Evolutionary conservation across 2,329 filamentous ascomycete genomes (phyloP).

Genomic region (Boeremia exigua): DNA sequence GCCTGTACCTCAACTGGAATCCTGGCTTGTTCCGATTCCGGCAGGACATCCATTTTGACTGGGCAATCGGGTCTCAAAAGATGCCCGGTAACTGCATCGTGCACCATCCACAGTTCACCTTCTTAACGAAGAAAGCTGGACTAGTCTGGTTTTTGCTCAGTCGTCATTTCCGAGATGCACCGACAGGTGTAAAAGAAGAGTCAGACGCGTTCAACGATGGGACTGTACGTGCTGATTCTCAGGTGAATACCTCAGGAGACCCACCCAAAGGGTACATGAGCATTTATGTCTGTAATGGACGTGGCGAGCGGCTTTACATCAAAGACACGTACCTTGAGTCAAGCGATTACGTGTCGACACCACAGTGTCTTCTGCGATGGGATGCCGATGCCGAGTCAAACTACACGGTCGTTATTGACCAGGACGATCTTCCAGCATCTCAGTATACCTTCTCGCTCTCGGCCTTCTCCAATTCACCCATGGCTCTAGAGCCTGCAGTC

Average conservation of each 20-base stretch:
- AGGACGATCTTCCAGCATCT: slow-evolving; percentile 76
- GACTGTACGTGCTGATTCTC: slow-evolving; percentile 29
- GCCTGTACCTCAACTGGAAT: slow-evolving; percentile 97
- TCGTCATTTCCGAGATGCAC: slow-evolving; percentile 76
- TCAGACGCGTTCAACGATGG: slow-evolving; percentile 44
- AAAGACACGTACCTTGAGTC: slow-evolving; percentile 74
- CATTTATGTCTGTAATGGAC: slow-evolving; percentile 77
- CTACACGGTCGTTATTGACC: slow-evolving; percentile 74
- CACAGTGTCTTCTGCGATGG: slow-evolving; percentile 84
- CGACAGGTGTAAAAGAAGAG: slow-evolving; percentile 43
- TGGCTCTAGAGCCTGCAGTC: slow-evolving; percentile 67
- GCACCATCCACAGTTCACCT: slow-evolving; percentile 66
- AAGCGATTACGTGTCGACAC: slow-evolving; percentile 90
- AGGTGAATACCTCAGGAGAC: slow-evolving; percentile 36
- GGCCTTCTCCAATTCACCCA: slow-evolving; percentile 71
- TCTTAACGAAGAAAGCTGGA: slow-evolving; percentile 61
- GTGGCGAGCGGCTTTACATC: slow-evolving; percentile 75
- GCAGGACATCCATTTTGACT: slow-evolving; percentile 89
- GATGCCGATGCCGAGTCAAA: slow-evolving; percentile 60
- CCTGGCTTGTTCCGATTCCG: slow-evolving; percentile 79
- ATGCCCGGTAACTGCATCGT: slow-evolving; percentile 77
- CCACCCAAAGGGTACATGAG: slow-evolving; percentile 77
- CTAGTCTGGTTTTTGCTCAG: slow-evolving; percentile 84
- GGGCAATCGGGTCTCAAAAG: slow-evolving; percentile 63
- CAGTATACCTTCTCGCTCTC: slow-evolving; percentile 87